Evolutionary conservation across 345 rosid genomes (phyloP).

Genomic region (Eutrema yunnanense): DNA sequence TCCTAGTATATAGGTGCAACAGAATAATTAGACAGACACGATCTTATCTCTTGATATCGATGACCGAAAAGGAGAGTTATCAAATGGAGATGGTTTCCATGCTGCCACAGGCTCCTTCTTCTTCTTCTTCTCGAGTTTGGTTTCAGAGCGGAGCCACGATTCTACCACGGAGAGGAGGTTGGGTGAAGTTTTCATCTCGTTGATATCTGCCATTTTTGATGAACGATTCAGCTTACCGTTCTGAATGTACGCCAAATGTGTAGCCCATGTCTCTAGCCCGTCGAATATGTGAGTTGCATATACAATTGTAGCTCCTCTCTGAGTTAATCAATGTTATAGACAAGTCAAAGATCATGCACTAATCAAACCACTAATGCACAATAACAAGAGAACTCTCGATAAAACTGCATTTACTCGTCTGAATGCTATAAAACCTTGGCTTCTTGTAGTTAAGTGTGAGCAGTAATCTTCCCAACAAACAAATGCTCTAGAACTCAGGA

Average conservation of each 20-base stretch:
- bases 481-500: too few species aligned
- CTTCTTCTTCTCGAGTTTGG: conserved; percentile 48
- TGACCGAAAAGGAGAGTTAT: conserved; percentile 60
- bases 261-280: conserved; percentile 88
- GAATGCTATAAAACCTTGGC: background rate
- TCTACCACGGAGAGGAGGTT: conserved; percentile 84
- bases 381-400: background rate
- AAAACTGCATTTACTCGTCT: background rate
- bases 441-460: background rate
- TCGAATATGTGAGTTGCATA: conserved; percentile 94
- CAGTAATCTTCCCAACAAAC: too few species aligned
- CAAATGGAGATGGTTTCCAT: conserved; percentile 44
- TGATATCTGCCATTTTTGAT: conserved; percentile 44
- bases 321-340: background rate
- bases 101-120: conserved; percentile 29
- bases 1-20: too few species aligned
- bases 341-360: conserved; percentile 7
- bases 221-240: conserved; percentile 66
- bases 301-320: conserved; percentile 89
- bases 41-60: too few species aligned
- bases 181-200: conserved; percentile 56
- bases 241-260: conserved; percentile 80
- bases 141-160: conserved; percentile 82
- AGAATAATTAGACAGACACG: too few species aligned
- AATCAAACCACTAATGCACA: background rate